phyloP scores from a whole-genome alignment of 2,329 filamentous ascomycete species.

The Pseudofabraea citricarpa region DNA sequence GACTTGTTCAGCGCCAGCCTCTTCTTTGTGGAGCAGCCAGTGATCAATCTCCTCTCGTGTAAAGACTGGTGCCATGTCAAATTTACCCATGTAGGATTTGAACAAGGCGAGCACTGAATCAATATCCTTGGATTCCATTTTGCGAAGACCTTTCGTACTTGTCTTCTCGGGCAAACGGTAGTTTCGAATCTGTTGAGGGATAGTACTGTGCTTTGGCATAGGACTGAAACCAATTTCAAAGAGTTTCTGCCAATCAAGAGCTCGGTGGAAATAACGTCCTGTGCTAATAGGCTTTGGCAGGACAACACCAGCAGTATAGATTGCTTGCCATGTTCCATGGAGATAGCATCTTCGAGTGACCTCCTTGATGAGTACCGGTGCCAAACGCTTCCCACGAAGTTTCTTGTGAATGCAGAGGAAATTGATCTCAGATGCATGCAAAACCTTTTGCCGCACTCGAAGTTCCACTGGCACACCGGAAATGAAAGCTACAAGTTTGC shows the following conservation, averaged over 20 bases:
- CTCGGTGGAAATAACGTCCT: slow-evolving; percentile 91
- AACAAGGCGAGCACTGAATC: slow-evolving; percentile 71
- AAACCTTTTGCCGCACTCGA: slow-evolving; percentile 68
- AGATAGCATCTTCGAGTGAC: slow-evolving; percentile 90
- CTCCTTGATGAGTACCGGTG: slow-evolving; percentile 95
- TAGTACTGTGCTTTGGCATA: slow-evolving; percentile 77
- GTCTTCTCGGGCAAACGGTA: slow-evolving; percentile 77
- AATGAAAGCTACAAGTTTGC: slow-evolving; percentile 91
- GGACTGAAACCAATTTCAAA: slow-evolving; percentile 93
- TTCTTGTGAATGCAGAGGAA: slow-evolving; percentile 99
- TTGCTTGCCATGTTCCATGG: slow-evolving; percentile 83
- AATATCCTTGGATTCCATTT: slow-evolving; percentile 76
- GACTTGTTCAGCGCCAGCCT: slow-evolving; percentile 68
- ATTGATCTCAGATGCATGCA: slow-evolving; percentile 90
- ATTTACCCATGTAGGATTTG: slow-evolving; percentile 71
- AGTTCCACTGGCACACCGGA: slow-evolving; percentile 85
- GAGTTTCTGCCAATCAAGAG: slow-evolving; percentile 92
- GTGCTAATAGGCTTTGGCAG: slow-evolving; percentile 89
- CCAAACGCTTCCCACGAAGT: slow-evolving; percentile 84
- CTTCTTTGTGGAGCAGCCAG: slow-evolving; percentile 74
- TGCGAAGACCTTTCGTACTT: slow-evolving; percentile 67
- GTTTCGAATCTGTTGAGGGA: slow-evolving; percentile 77
- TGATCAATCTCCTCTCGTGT: slow-evolving; percentile 76
- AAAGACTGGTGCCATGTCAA: slow-evolving; percentile 81
- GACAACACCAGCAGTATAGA: slow-evolving; percentile 90